Evolutionary conservation across 495 filamentous ascomycete genomes (phyloP).

Genomic region (Hypoxylon cercidicola): DNA sequence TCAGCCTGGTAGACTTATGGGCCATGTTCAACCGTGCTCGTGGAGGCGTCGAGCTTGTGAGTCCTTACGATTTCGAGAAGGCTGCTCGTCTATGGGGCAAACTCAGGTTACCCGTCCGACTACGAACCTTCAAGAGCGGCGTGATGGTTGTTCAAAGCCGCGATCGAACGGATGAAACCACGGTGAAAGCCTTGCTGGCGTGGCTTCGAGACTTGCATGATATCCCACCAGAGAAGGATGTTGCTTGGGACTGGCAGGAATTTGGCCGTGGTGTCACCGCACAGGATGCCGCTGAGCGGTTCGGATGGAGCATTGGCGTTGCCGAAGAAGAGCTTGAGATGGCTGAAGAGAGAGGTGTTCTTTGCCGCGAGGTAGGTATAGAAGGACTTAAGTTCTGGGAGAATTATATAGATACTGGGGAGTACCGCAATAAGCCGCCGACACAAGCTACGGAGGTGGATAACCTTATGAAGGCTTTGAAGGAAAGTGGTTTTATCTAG

Average conservation of each 20-base stretch:
- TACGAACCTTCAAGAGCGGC: constrained; percentile 90
- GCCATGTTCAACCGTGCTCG: constrained; percentile 96
- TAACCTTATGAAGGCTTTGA: constrained; percentile 45
- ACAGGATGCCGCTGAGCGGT: constrained; percentile 86
- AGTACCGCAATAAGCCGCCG: constrained; percentile 41
- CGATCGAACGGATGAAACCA: constrained; percentile 92
- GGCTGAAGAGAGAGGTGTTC: constrained; percentile 86
- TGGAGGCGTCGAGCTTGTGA: constrained; percentile 93
- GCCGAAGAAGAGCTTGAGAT: constrained; percentile 96
- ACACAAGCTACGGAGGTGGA: constrained; percentile 32
- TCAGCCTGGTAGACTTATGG: constrained; percentile 96
- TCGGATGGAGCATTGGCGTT: constrained; percentile 99
- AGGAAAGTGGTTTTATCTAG: constrained; percentile 53
- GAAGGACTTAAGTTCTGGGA: constrained; percentile 86
- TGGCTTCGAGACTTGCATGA: constrained; percentile 82
- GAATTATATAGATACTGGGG: constrained; percentile 67
- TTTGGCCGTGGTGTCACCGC: constrained; percentile 90
- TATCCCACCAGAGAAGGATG: constrained; percentile 69
- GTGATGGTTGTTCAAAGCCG: constrained; percentile 89
- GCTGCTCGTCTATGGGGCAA: constrained; percentile 90
- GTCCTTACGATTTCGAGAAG: constrained; percentile 89
- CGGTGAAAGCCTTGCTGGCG: constrained; percentile 74
- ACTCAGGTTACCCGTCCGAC: constrained; percentile 83
- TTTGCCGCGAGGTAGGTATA: constrained; percentile 85
- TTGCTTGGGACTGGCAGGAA: constrained; percentile 76